Evolutionary conservation across 2,329 filamentous ascomycete genomes (phyloP), one percentile per base, ranked within the genome.

Genomic region (Arachnomyces sp.): DNA sequence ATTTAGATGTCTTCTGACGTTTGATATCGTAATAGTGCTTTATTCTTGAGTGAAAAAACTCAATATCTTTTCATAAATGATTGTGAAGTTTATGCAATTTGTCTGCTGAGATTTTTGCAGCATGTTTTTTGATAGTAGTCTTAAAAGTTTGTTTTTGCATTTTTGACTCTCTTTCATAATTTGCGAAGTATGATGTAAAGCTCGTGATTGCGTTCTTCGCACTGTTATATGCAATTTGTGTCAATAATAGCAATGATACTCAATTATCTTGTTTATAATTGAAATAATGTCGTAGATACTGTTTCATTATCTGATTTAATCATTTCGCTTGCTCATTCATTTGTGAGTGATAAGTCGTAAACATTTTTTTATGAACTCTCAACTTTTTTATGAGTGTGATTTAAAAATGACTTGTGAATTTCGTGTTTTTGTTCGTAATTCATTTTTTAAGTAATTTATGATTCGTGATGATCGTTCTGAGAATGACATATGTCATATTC

Each of bases 221-320:
- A 39, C 17, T 25, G 11, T 38, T 28, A 20, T 33, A 31, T 33
- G 28, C 25, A 25, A 42, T 36, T 37, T 36, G 20, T 15, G 30
- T 36, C 7, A 37, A 12, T 36, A 31, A 42, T 35, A 36, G 30
- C 31, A 15, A 18, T 29, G 31, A 28, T 17, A 34, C 31, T 28
- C 12, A 36, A 12, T 35, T 31, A 28, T 43, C 31, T 18, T 43
- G 14, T 16, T 42, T 13, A 41, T 42, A 42, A 29, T 32, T 41
- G 30, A 42, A 29, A 42, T 42, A 43, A 20, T 7, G 28, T 36
- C 13, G 6, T 5, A 42, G 13, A 29, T 40, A 41, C 33, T 40
- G n/a, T 35, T 43, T 43, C 12, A 33, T 36, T 31, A 36, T 40
- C 14, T 32, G 15, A 42, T 43, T 42, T 25, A 29, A 13, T 20